These are phyloP conservation scores for Coelastrella sp. DNA, from an alignment of 139 green algal species.

Conservation along the genomic window DNA sequence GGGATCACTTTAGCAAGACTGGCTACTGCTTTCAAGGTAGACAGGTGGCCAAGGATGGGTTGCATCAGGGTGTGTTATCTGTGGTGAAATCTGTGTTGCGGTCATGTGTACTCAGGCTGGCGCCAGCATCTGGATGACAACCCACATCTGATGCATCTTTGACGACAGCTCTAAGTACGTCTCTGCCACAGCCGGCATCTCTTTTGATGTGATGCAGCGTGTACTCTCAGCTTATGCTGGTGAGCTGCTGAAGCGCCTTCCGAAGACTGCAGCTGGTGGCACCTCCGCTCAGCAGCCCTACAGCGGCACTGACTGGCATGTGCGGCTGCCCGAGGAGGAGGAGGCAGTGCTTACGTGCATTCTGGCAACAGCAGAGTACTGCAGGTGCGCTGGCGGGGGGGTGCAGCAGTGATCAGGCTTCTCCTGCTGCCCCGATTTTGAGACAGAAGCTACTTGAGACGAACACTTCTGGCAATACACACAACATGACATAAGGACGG, in stretches of 20 bases:
- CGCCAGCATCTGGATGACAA: too few relatives aligned
- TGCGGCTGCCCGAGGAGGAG: conserved; percentile 62
- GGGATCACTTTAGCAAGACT: conserved; percentile 83
- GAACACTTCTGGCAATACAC: too few relatives aligned
- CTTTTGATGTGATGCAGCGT: conserved; percentile 49
- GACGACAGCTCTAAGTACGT: neutral
- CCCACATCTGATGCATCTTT: neutral
- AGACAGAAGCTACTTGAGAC: too few relatives aligned
- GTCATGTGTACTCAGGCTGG: too few relatives aligned
- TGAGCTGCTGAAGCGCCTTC: conserved; percentile 81
- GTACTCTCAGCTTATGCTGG: conserved; percentile 83
- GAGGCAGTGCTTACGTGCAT: conserved; percentile 84
- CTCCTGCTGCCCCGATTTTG: too few relatives aligned
- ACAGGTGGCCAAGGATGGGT: neutral
- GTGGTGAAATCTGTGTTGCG: neutral
- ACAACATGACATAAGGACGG: too few relatives aligned
- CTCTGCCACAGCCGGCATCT: neutral
- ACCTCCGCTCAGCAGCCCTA: conserved; percentile 54
- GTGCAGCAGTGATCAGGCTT: neutral
- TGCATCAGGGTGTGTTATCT: neutral
- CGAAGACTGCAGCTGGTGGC: conserved; percentile 73
- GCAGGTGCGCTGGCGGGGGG: conserved; percentile 52
- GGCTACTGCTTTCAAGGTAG: conserved; percentile 61
- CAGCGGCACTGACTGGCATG: conserved; percentile 76
- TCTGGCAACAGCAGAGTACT: conserved; percentile 95